Evolutionary conservation across 495 filamentous ascomycete species (phyloP).

Genomic region (Collariella sp.): DNA sequence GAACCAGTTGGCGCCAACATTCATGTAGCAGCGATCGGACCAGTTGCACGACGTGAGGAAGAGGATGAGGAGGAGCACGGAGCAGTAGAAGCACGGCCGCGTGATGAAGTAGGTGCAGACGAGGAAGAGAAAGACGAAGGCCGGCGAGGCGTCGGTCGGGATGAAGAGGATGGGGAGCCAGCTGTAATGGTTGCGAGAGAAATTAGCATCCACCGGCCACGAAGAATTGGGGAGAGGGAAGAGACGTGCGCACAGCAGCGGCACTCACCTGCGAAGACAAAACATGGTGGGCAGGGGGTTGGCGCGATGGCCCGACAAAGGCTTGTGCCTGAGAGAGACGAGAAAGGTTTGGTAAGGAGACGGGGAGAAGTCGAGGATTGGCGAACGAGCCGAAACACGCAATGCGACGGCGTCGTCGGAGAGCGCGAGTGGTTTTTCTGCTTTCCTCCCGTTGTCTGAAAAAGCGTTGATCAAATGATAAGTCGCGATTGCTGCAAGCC

Average conservation of each 20-base stretch:
- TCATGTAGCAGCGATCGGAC: constrained; percentile 84
- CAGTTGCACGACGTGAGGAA: constrained; percentile 87
- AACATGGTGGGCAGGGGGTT: constrained; percentile 50
- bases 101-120: constrained; percentile 84
- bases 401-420: too few species aligned
- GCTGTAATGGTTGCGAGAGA: constrained; percentile 27
- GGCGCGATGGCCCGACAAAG: too few species aligned
- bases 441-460: too few species aligned
- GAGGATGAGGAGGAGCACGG: constrained; percentile 76
- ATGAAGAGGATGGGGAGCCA: constrained; percentile 70
- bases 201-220: neutral
- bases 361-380: too few species aligned
- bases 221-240: too few species aligned
- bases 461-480: too few species aligned
- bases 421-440: too few species aligned
- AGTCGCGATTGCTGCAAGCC: too few species aligned
- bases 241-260: neutral
- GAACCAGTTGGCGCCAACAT: constrained; percentile 77
- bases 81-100: constrained; percentile 86
- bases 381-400: too few species aligned
- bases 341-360: too few species aligned
- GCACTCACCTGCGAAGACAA: constrained; percentile 65
- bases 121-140: constrained; percentile 87
- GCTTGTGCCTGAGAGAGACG: too few species aligned
- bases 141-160: constrained; percentile 67